Base-by-base conservation (phyloP, 805 yeast genomes). In the Cyberlindnera mycetangii region DNA sequence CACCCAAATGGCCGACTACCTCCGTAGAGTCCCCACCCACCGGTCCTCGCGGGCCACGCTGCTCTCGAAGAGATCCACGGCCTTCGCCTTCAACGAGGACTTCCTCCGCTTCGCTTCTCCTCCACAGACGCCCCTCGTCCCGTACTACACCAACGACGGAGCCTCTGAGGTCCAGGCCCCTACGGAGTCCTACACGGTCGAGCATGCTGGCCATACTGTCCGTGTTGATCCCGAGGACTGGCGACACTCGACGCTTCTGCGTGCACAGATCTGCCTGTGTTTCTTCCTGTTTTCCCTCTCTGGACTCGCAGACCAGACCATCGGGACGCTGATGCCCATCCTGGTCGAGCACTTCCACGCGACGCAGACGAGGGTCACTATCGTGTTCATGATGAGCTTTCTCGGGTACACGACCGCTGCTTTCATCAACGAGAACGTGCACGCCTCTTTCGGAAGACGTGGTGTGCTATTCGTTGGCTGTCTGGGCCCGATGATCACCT, bases 261-360 rank as follows among this genome's bases (percentile, higher is more conserved):
- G 67, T 44, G n/a, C 56, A 5, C 84, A 80, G 57, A 63, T 79
- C 19, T 1, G 64, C 0, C 58, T 71, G 0, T 59, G 70, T 1
- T 74, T 66, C 47, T 32, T 62, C 19, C 56, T 69, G 1, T 74
- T 79, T 52, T 56, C 70, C 2, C 54, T 78, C 1, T 60, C 76
- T 47, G 89, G 89, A 0, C 55, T 81, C 22, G 69, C 73, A 6
- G 88, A 83, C 52, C 84, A 81, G 56, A 68, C 83, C 0, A 59
- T 79, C 15, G 88, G 88, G 0, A 72, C 85, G 0, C 56, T 81
- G 32, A 66, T 83, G 48, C 83, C 85, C 2, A 64, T 71, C 31
- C 50, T 81, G 14, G 72, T 78, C 42, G 59, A 55, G 5, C 62
- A 75, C 39, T 82, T 79, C 56, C 24, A 63, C 2, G 68, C 80